phyloP scores from a whole-genome alignment of 2,329 filamentous ascomycete genomes.

The Aspergillus ustus region DNA sequence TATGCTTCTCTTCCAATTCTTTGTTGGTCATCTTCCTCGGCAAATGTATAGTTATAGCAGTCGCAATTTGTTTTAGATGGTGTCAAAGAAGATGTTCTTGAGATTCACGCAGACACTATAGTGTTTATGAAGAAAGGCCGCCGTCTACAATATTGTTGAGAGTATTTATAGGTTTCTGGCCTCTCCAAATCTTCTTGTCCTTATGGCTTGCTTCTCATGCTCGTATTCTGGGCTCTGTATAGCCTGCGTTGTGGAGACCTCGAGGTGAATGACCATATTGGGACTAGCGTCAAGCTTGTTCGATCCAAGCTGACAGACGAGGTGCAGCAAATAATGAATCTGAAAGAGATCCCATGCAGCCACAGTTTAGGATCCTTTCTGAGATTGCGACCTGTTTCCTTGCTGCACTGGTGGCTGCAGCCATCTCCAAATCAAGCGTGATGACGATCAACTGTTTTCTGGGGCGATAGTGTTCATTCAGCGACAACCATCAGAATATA shows the following conservation, averaged over 20 bases:
- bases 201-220: background rate
- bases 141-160: background rate
- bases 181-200: background rate
- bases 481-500: too few species aligned
- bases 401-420: too few species aligned
- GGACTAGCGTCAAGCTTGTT: constrained; percentile 27
- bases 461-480: too few species aligned
- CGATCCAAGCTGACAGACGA: background rate
- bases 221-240: background rate
- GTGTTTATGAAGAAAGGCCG: background rate
- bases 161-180: background rate
- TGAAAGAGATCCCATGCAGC: too few species aligned
- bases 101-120: background rate
- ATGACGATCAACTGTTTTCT: too few species aligned
- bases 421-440: too few species aligned
- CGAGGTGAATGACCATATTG: constrained; percentile 31
- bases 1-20: constrained; percentile 12
- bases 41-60: too few species aligned
- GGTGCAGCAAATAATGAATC: background rate
- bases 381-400: too few species aligned
- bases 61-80: background rate
- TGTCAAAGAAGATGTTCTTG: background rate
- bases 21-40: background rate
- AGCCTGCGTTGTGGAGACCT: constrained; percentile 22
- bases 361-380: too few species aligned